phyloP scores from a whole-genome alignment of 495 filamentous ascomycete genomes.

The Bryoglossum gracile region DNA sequence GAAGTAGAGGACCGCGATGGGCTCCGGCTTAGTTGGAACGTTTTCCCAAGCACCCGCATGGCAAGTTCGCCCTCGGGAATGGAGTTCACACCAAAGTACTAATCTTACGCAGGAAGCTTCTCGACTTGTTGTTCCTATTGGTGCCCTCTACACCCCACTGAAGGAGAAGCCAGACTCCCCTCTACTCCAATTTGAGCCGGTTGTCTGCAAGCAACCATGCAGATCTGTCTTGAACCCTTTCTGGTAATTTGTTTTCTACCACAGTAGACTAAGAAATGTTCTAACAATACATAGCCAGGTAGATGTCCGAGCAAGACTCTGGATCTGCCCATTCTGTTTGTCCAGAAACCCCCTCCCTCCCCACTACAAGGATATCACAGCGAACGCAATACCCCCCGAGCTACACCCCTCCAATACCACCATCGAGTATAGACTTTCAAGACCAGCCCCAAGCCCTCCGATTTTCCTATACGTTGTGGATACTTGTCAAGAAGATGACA shows the following conservation, averaged over 20 bases:
- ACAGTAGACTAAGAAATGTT: not conserved
- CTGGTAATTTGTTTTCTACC: constrained; percentile 52
- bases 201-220: constrained; percentile 94
- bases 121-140: constrained; percentile 92
- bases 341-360: constrained; percentile 90
- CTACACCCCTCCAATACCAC: constrained; percentile 90
- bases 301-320: constrained; percentile 86
- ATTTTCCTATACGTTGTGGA: constrained; percentile 98
- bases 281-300: constrained; percentile 62
- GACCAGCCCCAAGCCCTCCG: constrained; percentile 87
- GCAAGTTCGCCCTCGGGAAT: constrained; percentile 39
- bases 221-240: constrained; percentile 95
- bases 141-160: constrained; percentile 90
- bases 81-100: constrained; percentile 2
- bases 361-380: constrained; percentile 98
- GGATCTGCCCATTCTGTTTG: constrained; percentile 98
- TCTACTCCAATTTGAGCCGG: constrained; percentile 90
- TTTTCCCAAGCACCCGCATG: constrained; percentile 97
- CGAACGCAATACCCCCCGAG: constrained; percentile 90
- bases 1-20: constrained; percentile 97
- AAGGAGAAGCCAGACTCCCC: constrained; percentile 92
- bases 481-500: constrained; percentile 98
- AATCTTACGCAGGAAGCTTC: constrained; percentile 70
- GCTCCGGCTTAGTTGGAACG: constrained; percentile 96
- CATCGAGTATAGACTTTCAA: constrained; percentile 91